Percentiles rank a stretch among this genome's conserved stretches.
Evolutionary conservation across 2,329 filamentous ascomycete genomes (phyloP).

Genomic region (Penicillium sp.): DNA sequence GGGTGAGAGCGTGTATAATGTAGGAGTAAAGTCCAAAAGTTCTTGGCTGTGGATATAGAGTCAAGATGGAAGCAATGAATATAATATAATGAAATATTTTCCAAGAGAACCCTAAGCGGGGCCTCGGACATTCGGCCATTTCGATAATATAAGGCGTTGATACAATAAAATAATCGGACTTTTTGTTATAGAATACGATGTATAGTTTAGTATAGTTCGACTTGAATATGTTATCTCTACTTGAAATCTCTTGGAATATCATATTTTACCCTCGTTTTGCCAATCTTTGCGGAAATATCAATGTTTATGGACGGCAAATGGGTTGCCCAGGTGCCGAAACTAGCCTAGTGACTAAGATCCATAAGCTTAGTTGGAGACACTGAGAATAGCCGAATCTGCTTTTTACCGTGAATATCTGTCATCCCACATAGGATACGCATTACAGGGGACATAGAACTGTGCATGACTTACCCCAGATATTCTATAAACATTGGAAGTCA

Average conservation of each 20-base stretch:
- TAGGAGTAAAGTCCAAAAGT: background rate
- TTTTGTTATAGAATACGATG: background rate
- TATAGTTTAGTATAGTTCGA: background rate
- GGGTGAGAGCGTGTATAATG: background rate
- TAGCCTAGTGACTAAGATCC: background rate
- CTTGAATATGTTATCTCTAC: too few relatives aligned
- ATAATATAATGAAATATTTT: too few relatives aligned
- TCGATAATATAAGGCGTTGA: background rate
- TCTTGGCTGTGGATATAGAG: background rate
- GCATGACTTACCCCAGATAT: too few relatives aligned
- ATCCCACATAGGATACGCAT: background rate
- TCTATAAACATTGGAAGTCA: too few relatives aligned
- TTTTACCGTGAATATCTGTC: background rate
- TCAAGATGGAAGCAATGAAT: background rate
- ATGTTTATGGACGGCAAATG: background rate
- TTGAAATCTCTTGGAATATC: background rate
- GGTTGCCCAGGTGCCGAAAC: background rate
- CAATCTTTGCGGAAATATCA: background rate
- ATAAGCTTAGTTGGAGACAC: background rate
- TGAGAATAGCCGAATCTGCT: background rate
- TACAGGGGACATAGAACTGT: background rate
- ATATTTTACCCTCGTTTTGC: background rate
- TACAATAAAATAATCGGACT: background rate
- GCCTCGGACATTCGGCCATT: background rate
- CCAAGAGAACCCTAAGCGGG: constrained; percentile 10